A percentile compares a stretch with the other conserved stretches of the same genome.
Conservation (phyloP, 176 grass and related monocot genomes). For the Pontederia paniculata region DNA sequence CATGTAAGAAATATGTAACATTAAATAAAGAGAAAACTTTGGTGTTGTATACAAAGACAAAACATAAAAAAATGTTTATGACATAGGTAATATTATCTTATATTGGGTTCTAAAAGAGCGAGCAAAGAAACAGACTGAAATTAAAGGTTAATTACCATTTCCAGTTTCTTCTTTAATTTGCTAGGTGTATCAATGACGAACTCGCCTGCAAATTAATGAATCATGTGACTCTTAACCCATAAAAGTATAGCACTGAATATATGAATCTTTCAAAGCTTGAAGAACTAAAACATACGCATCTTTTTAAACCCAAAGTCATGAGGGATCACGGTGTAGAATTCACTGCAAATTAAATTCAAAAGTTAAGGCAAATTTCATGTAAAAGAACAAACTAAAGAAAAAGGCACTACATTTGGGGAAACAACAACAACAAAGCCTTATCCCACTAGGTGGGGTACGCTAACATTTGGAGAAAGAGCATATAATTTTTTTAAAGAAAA, state of each 20-base stretch:
- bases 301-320: slow-evolving; percentile 97
- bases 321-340: slow-evolving; percentile 78
- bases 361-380: not conserved
- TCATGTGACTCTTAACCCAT: slow-evolving; percentile 17
- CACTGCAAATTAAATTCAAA: slow-evolving; percentile 21
- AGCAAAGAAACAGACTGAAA: not conserved
- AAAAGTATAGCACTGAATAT: slow-evolving; percentile 13
- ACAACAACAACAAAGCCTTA: no score
- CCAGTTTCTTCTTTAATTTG: slow-evolving; percentile 85
- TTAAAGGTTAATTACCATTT: slow-evolving; percentile 65
- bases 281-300: slow-evolving; percentile 58
- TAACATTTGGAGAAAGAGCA: slow-evolving; percentile 6
- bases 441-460: no score
- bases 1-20: slow-evolving; percentile 3
- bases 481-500: not conserved
- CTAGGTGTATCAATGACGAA: slow-evolving; percentile 77
- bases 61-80: no score
- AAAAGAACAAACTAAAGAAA: slow-evolving; percentile 19
- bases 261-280: slow-evolving; percentile 6
- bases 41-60: not conserved
- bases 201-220: slow-evolving; percentile 49
- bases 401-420: no score
- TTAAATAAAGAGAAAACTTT: not conserved
- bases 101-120: no score
- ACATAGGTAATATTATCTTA: no score